A percentile compares a stretch with the other conserved stretches of the same genome.
phyloP scores from a whole-genome alignment of 768 basidiomycete genomes.

The Mycena vitilis region DNA sequence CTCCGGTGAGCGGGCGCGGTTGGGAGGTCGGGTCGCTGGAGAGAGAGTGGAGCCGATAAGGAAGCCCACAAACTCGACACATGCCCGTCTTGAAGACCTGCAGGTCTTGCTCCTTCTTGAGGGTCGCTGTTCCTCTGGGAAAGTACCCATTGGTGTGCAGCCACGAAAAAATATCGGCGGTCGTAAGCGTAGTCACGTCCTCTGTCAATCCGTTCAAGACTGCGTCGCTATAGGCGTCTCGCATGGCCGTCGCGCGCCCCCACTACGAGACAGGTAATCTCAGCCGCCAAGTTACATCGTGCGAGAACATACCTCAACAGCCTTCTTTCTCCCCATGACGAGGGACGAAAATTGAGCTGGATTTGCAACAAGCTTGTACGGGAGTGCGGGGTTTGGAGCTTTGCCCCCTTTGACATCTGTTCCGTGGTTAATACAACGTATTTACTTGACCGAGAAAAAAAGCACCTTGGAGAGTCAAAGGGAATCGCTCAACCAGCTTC shows the following conservation, averaged over 20 bases:
- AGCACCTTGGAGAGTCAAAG: conserved; percentile 57
- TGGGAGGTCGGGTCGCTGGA: conserved; percentile 24
- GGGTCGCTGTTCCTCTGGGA: conserved; percentile 28
- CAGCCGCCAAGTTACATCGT: neutral
- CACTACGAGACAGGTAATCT: conserved; percentile 48
- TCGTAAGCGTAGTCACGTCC: conserved; percentile 46
- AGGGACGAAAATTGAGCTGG: conserved; percentile 50
- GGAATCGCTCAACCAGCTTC: conserved; percentile 50
- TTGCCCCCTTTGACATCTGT: conserved; percentile 44
- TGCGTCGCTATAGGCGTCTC: conserved; percentile 51
- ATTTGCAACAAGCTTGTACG: conserved; percentile 54
- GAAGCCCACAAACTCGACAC: conserved; percentile 50
- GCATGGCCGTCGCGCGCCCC: conserved; percentile 59
- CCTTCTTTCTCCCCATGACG: conserved; percentile 59
- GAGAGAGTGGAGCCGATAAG: conserved; percentile 37
- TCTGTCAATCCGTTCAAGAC: conserved; percentile 30
- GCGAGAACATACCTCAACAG: conserved; percentile 56
- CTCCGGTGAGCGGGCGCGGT: conserved; percentile 9
- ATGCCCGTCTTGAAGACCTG: conserved; percentile 39
- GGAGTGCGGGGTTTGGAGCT: conserved; percentile 41
- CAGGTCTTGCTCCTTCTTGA: conserved; percentile 29
- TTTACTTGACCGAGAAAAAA: neutral
- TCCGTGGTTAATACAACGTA: neutral
- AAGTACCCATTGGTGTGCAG: conserved; percentile 55
- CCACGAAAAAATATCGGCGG: conserved; percentile 61